Evolutionary conservation across 768 basidiomycete species (phyloP).

Genomic region (Suillus subalutaceus): DNA sequence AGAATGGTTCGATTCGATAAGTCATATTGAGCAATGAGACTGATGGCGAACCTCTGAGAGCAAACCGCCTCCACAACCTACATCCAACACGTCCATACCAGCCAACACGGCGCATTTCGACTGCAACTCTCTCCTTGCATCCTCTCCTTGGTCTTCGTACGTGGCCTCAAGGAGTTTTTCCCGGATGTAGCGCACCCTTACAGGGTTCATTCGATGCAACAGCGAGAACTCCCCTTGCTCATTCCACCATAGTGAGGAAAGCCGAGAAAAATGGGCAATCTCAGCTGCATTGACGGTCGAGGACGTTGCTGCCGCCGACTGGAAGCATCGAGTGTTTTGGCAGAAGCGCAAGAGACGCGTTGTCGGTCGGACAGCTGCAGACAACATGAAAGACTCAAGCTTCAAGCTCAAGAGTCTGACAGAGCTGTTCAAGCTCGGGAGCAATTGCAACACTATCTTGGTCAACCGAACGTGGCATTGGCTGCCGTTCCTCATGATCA

Average conservation of each 20-base stretch:
- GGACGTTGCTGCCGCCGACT: slow-evolving; percentile 21
- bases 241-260: slow-evolving; percentile 96
- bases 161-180: slow-evolving; percentile 69
- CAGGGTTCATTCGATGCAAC: slow-evolving; percentile 94
- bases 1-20: slow-evolving; percentile 11
- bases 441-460: neutral
- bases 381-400: slow-evolving; percentile 19
- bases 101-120: slow-evolving; percentile 44
- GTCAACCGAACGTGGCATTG: no score
- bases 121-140: slow-evolving; percentile 31
- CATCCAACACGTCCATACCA: slow-evolving; percentile 79
- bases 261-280: slow-evolving; percentile 85
- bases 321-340: slow-evolving; percentile 19
- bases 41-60: slow-evolving; percentile 76
- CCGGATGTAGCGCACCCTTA: slow-evolving; percentile 79
- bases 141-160: slow-evolving; percentile 53
- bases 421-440: neutral
- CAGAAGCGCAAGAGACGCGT: slow-evolving; percentile 11
- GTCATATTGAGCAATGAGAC: neutral
- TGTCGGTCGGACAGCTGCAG: slow-evolving; percentile 21
- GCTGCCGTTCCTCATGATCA: neutral
- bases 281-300: slow-evolving; percentile 69
- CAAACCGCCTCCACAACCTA: slow-evolving; percentile 95
- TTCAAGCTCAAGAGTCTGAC: neutral
- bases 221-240: slow-evolving; percentile 88